phyloP scores from a whole-genome alignment of 495 filamentous ascomycete species.

The Viridothelium virens region DNA sequence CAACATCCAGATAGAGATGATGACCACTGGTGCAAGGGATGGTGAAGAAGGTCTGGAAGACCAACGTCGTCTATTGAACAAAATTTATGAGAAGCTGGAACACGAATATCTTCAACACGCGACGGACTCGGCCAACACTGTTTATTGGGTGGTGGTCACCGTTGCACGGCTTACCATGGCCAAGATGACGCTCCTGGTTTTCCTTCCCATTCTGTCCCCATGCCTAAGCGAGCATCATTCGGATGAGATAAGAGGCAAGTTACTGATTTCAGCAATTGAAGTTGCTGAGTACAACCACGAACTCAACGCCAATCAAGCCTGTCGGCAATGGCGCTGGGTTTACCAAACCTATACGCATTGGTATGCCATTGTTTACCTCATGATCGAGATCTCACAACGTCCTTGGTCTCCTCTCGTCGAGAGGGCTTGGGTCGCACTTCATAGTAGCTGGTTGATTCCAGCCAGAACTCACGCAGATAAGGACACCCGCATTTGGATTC shows the following conservation, averaged over 20 bases:
- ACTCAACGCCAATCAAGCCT: constrained; percentile 42
- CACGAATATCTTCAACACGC: constrained; percentile 39
- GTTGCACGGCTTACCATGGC: constrained; percentile 38
- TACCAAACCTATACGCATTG: constrained; percentile 55
- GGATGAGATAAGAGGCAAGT: constrained; percentile 35
- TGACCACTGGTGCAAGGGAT: constrained; percentile 22
- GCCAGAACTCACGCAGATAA: constrained; percentile 34
- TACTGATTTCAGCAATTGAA: constrained; percentile 43
- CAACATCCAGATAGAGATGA: constrained; percentile 42
- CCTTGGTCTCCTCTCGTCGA: constrained; percentile 46
- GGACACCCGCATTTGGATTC: constrained; percentile 45
- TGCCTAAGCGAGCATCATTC: constrained; percentile 29
- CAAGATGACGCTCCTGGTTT: constrained; percentile 44
- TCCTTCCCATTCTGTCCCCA: constrained; percentile 37
- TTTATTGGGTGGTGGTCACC: constrained; percentile 41
- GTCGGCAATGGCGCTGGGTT: constrained; percentile 52
- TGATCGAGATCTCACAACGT: constrained; percentile 45
- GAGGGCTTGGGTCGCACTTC: constrained; percentile 48
- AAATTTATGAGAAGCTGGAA: constrained; percentile 39
- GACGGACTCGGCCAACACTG: constrained; percentile 32
- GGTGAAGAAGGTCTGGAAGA: constrained; percentile 36
- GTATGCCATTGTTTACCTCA: constrained; percentile 50
- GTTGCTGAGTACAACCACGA: constrained; percentile 50
- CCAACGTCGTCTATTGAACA: constrained; percentile 39
- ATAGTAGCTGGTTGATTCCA: constrained; percentile 43